Evolutionary conservation across 441 rosid genomes (phyloP).

Genomic region (Isatis lusitanica): DNA sequence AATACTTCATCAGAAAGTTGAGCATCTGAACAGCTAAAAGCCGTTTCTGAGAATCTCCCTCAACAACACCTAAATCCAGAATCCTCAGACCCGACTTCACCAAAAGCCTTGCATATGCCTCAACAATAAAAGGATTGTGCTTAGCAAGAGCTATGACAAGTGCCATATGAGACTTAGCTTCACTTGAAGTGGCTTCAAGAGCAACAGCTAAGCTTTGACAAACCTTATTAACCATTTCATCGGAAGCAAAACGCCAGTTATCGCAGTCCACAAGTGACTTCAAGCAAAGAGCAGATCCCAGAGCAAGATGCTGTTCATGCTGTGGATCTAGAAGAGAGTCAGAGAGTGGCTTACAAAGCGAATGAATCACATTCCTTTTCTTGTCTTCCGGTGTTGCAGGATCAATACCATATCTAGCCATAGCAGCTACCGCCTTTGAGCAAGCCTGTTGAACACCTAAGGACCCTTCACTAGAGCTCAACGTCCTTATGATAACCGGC

Average conservation of each 20-base stretch:
- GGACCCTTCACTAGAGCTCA: conserved; percentile 89
- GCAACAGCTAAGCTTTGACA: conserved; percentile 93
- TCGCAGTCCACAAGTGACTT: conserved; percentile 92
- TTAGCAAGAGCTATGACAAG: conserved; percentile 90
- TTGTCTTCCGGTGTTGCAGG: conserved; percentile 77
- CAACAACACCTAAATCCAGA: conserved; percentile 58
- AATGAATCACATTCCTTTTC: conserved; percentile 68
- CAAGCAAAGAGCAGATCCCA: conserved; percentile 95
- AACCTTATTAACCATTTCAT: conserved; percentile 78
- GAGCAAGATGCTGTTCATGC: conserved; percentile 74
- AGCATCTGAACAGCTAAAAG: conserved; percentile 92
- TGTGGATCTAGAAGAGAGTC: conserved; percentile 69
- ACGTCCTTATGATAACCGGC: conserved; percentile 71
- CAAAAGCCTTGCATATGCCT: conserved; percentile 87
- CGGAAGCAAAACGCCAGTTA: conserved; percentile 87
- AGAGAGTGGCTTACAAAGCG: conserved; percentile 83
- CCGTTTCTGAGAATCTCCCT: conserved; percentile 80
- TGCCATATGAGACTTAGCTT: conserved; percentile 79
- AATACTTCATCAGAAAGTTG: conserved; percentile 86
- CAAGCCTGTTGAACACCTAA: conserved; percentile 94
- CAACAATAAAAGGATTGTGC: conserved; percentile 76
- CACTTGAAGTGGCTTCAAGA: conserved; percentile 79
- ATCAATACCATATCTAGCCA: conserved; percentile 92
- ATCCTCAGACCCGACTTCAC: conserved; percentile 78
- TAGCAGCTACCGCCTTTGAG: conserved; percentile 92